Conservation (phyloP, 768 basidiomycete species). For the Naganishia antarctica region DNA sequence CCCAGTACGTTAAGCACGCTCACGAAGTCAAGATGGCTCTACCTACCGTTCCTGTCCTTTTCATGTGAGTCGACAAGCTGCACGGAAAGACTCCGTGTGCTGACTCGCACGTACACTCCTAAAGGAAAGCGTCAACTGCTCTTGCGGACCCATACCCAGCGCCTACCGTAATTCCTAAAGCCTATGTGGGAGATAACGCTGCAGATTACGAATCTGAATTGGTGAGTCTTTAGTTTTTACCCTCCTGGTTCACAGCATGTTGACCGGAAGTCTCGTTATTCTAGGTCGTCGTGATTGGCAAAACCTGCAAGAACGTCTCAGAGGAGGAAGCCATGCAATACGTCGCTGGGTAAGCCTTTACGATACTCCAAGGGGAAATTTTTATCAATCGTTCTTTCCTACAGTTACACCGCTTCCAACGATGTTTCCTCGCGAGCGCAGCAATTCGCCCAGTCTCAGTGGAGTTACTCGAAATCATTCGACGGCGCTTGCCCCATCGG, state of each 20-base stretch:
- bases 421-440: slow-evolving; percentile 73
- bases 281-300: slow-evolving; percentile 66
- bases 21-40: slow-evolving; percentile 42
- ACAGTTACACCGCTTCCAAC: slow-evolving; percentile 49
- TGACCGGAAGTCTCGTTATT: background rate
- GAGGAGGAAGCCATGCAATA: slow-evolving; percentile 78
- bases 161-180: slow-evolving; percentile 37
- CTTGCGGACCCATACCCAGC: slow-evolving; percentile 44
- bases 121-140: slow-evolving; percentile 43
- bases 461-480: slow-evolving; percentile 82
- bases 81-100: background rate
- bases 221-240: slow-evolving; percentile 18
- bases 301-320: slow-evolving; percentile 69
- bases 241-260: background rate
- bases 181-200: slow-evolving; percentile 32
- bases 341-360: slow-evolving; percentile 50
- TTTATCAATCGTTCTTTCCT: slow-evolving; percentile 35
- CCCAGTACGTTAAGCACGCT: slow-evolving; percentile 46
- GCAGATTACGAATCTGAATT: slow-evolving; percentile 49
- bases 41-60: slow-evolving; percentile 44
- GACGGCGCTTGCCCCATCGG: slow-evolving; percentile 69
- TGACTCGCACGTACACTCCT: background rate
- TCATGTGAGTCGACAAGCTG: slow-evolving; percentile 32
- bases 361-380: background rate
- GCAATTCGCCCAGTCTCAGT: slow-evolving; percentile 75